Evolutionary conservation across 2,329 filamentous ascomycete genomes (phyloP).

Genomic region (Hypoxylon sp.): DNA sequence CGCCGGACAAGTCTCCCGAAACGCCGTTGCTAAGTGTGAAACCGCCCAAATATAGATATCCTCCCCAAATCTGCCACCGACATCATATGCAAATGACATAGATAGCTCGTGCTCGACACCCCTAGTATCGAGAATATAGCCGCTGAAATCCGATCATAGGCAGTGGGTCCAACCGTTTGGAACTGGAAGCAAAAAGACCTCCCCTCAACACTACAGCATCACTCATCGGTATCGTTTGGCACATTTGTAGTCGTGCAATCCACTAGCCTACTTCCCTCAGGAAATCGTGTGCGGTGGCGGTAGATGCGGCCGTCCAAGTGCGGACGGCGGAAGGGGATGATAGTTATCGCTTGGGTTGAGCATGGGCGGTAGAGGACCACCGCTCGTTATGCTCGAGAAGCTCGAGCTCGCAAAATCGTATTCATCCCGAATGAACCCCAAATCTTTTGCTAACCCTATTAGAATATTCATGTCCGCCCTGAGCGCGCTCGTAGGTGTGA

Average conservation of each 20-base stretch:
- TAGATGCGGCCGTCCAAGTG: slow-evolving; percentile 41
- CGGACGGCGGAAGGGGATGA: slow-evolving; percentile 42
- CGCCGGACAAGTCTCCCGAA: slow-evolving; percentile 40
- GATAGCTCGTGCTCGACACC: slow-evolving; percentile 24
- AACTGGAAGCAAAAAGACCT: neutral
- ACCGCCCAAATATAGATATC: slow-evolving; percentile 36
- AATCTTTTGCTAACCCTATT: slow-evolving; percentile 62
- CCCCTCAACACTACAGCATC: slow-evolving; percentile 17
- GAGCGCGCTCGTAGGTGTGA: slow-evolving; percentile 82
- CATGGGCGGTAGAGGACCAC: slow-evolving; percentile 44
- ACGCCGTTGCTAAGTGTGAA: slow-evolving; percentile 43
- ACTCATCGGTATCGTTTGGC: slow-evolving; percentile 29
- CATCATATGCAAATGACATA: slow-evolving; percentile 25
- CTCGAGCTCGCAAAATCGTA: slow-evolving; percentile 57
- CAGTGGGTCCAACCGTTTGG: slow-evolving; percentile 2
- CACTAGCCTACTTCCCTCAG: slow-evolving; percentile 19
- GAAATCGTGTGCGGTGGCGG: slow-evolving; percentile 36
- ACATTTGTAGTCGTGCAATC: slow-evolving; percentile 25
- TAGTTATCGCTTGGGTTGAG: slow-evolving; percentile 44
- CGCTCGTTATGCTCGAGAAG: slow-evolving; percentile 61
- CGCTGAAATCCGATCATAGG: slow-evolving; percentile 15
- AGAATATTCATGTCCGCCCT: slow-evolving; percentile 82
- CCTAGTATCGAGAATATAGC: slow-evolving; percentile 28
- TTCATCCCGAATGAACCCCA: slow-evolving; percentile 60
- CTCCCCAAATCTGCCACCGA: slow-evolving; percentile 31